Evolutionary conservation across 2,329 filamentous ascomycete species (phyloP).

Genomic region (Cytospora piceicola): DNA sequence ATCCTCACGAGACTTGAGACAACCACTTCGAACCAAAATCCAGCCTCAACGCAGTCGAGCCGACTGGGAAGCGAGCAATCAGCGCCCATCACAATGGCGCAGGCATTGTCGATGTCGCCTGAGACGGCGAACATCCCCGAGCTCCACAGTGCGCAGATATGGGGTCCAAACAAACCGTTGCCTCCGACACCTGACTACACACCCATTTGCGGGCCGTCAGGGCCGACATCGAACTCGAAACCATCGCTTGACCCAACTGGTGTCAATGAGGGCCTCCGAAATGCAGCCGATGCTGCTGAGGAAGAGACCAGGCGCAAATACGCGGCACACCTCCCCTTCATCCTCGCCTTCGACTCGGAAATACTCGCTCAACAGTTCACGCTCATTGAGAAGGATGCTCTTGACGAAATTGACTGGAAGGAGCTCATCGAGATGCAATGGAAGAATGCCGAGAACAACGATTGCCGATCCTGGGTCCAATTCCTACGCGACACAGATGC

Average conservation of each 20-base stretch:
- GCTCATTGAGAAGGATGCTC: conserved; percentile 81
- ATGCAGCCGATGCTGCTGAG: conserved; percentile 40
- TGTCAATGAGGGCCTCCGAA: conserved; percentile 43
- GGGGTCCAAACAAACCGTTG: conserved; percentile 44
- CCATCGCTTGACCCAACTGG: conserved; percentile 40
- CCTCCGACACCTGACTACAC: conserved; percentile 56
- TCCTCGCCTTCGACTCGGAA: conserved; percentile 79
- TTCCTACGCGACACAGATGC: conserved; percentile 75
- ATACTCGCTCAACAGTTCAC: conserved; percentile 82
- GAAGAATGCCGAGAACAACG: conserved; percentile 69
- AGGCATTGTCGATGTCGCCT: conserved; percentile 51
- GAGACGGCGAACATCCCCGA: conserved; percentile 43
- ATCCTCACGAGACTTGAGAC: conserved; percentile 20
- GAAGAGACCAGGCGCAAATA: conserved; percentile 43
- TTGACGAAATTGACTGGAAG: conserved; percentile 88
- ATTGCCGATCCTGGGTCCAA: conserved; percentile 78
- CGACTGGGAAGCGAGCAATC: conserved; percentile 42
- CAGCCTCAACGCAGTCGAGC: conserved; percentile 30
- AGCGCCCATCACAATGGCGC: conserved; percentile 52
- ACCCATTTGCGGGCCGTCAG: conserved; percentile 47
- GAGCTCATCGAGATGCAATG: conserved; percentile 83
- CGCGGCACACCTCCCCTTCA: conserved; percentile 73
- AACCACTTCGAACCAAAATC: conserved; percentile 41
- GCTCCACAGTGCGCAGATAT: conserved; percentile 47
- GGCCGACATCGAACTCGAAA: conserved; percentile 35